Conservation (phyloP, 495 filamentous ascomycete species). For the Daldinia vernicosa region DNA sequence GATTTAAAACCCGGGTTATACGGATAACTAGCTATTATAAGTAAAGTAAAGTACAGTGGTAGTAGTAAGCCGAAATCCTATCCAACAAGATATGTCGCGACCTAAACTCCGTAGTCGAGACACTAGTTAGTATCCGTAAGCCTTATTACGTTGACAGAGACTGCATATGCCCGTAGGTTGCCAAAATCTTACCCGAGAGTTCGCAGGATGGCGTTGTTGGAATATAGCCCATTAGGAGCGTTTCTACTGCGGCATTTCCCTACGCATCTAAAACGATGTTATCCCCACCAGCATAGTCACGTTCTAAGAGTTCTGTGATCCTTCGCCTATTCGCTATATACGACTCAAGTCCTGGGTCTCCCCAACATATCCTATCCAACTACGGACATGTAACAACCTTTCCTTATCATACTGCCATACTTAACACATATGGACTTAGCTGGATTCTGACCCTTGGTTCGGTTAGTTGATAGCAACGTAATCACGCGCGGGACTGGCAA, state of each 20-base stretch:
- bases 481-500: neutral
- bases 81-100: neutral
- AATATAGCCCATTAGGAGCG: neutral
- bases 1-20: neutral
- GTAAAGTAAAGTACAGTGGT: neutral
- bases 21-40: neutral
- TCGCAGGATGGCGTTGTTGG: neutral
- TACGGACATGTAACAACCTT: neutral
- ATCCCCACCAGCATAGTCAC: neutral
- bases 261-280: neutral
- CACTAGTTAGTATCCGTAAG: neutral
- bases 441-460: neutral
- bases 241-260: slow-evolving; percentile 1
- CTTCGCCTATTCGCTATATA: neutral
- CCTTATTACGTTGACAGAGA: neutral
- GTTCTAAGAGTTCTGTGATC: neutral
- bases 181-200: neutral
- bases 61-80: neutral
- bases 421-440: neutral
- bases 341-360: neutral
- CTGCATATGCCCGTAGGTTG: neutral
- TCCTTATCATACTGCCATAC: neutral
- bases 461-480: neutral
- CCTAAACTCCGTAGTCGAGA: neutral
- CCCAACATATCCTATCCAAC: neutral